Percentiles rank a stretch among this genome's conserved stretches.
Evolutionary conservation across 2,329 filamentous ascomycete genomes (phyloP).

Genomic region (Hymenoscyphus infarciens): DNA sequence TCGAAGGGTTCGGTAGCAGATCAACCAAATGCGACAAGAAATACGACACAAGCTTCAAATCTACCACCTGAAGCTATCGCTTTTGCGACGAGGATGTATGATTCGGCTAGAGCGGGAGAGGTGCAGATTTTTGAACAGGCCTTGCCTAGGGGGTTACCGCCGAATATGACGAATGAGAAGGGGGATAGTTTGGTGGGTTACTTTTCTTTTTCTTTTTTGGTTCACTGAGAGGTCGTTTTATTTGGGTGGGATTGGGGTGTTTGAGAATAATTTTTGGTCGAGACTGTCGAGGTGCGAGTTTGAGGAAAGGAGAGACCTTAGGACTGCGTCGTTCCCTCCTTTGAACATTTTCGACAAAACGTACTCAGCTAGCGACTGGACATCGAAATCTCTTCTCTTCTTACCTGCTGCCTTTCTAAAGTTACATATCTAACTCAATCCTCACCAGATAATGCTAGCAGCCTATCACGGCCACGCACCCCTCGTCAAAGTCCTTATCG

Average conservation of each 20-base stretch:
- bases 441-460: conserved; percentile 63
- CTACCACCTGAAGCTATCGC: conserved; percentile 60
- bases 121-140: conserved; percentile 58
- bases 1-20: neutral
- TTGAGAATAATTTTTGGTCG: neutral
- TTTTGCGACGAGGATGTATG: conserved; percentile 63
- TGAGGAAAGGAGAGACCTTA: neutral
- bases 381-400: neutral
- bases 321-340: no score
- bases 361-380: no score
- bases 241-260: neutral
- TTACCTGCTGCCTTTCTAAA: neutral
- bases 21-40: neutral
- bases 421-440: neutral
- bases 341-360: no score
- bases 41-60: no score
- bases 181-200: conserved; percentile 62
- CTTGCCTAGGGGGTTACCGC: conserved; percentile 60
- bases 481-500: conserved; percentile 57
- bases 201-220: neutral
- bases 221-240: neutral
- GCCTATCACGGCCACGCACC: conserved; percentile 65
- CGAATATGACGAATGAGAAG: conserved; percentile 69
- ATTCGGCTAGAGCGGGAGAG: conserved; percentile 60
- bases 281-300: neutral